Conservation (phyloP, 306 rosid species). For the Delonix regia region DNA sequence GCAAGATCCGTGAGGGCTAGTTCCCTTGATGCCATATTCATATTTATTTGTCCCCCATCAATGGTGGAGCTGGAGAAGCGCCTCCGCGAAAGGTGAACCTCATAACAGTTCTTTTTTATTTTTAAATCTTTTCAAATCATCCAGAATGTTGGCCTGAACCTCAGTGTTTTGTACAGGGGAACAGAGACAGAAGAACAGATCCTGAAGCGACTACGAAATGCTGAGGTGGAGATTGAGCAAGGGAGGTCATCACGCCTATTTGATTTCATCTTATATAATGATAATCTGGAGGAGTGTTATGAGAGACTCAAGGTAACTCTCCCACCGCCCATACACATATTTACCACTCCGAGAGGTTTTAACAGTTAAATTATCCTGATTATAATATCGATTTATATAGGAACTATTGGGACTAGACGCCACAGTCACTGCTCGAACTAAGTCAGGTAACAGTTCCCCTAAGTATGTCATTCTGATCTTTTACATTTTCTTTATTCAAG, state of each 20-base stretch:
- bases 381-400: slow-evolving; percentile 46
- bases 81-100: slow-evolving; percentile 82
- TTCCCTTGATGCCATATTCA: slow-evolving; percentile 78
- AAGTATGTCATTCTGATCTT: background rate
- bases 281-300: slow-evolving; percentile 77
- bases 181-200: slow-evolving; percentile 93
- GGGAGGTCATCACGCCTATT: slow-evolving; percentile 73
- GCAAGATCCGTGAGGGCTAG: slow-evolving; percentile 81
- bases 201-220: slow-evolving; percentile 76
- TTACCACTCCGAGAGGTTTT: background rate
- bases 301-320: slow-evolving; percentile 67
- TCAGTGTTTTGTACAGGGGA: slow-evolving; percentile 57
- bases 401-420: slow-evolving; percentile 73
- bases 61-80: slow-evolving; percentile 92
- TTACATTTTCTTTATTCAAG: background rate
- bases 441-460: slow-evolving; percentile 51
- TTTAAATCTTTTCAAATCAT: background rate
- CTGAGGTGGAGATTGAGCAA: slow-evolving; percentile 77
- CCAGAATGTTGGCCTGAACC: slow-evolving; percentile 23
- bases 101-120: slow-evolving; percentile 18
- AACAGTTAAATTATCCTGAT: slow-evolving; percentile 20
- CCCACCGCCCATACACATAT: background rate
- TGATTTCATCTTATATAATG: slow-evolving; percentile 75
- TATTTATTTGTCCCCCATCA: slow-evolving; percentile 83
- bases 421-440: slow-evolving; percentile 36